Evolutionary conservation across 1,284 basidiomycete species (phyloP), one percentile per base, ranked within the genome.

Genomic region (Cutaneotrichosporon cyanovorans): DNA sequence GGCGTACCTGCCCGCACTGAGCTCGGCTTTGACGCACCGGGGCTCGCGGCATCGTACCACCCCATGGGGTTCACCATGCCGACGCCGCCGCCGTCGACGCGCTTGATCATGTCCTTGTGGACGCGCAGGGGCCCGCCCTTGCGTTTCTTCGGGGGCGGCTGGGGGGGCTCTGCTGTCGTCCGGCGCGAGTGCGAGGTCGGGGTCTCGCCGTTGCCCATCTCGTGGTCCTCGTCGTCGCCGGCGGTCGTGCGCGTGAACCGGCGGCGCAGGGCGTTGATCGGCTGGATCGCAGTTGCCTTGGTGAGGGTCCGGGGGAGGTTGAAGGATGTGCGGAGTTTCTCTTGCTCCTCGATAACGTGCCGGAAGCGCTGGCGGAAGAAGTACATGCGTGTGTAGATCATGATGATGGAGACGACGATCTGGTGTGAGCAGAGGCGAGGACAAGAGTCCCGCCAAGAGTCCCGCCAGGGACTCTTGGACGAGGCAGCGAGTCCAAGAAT

Each of bases 61-160:
- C 67, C 88, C 69, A 83, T 90, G 2, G 86, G 86, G 64, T 92
- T 83, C 37, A 95, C 77, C n/a, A 81, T 76, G 53, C 83, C 84
- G 2, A 87, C 85, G 1, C 81, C 81, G 41, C 80, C 80, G 46
- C 87, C 83, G 37, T 75, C 74, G 70, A 87, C 79, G 32, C 88
- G 76, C 34, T 82, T 80, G 58, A 93, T 91, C 89, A 92, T 92
- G 52, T 87, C 82, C 28, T 83, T 76, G 34, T 78, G 74, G n/a
- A 91, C 50, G 7, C 25, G 25, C 8, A 28, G 12, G 25, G 25
- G 25, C 47, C 65, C 71, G 12, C 59, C 54, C 38, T 52, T 63
- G 51, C 54, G 61, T 55, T 70, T 68, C 58, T 67, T 68, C 42
- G 32, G 14, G 16, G 32, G 16, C 9, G 30, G 30, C 15, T 8